Percentiles rank a stretch among this genome's conserved stretches.
Evolutionary conservation across 1,284 basidiomycete genomes (phyloP).

Genomic region (Moesziomyces sp.): DNA sequence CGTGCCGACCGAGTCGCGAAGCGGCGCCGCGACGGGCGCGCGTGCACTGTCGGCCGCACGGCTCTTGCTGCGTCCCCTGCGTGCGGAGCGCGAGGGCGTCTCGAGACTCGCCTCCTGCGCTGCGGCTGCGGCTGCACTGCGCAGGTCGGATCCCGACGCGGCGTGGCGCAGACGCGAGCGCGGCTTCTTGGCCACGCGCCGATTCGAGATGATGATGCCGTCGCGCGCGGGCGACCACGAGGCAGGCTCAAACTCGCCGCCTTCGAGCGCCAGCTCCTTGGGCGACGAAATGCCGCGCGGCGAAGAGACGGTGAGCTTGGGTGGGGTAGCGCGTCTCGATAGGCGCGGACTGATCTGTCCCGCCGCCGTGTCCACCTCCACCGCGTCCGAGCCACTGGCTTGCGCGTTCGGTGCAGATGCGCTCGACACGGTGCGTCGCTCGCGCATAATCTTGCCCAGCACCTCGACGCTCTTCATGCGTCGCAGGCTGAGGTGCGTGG

Average conservation of each 20-base stretch:
- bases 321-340: conserved; percentile 34
- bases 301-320: conserved; percentile 41
- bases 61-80: conserved; percentile 9
- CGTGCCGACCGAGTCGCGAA: conserved; percentile 17
- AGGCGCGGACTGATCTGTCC: conserved; percentile 26
- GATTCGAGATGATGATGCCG: conserved; percentile 27
- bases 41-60: neutral
- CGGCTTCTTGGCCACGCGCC: conserved; percentile 25
- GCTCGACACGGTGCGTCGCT: conserved; percentile 18
- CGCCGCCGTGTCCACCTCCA: conserved; percentile 9
- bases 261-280: conserved; percentile 35
- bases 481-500: conserved; percentile 37
- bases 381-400: neutral
- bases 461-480: conserved; percentile 51
- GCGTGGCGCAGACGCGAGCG: conserved; percentile 24
- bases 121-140: neutral
- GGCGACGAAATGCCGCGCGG: conserved; percentile 48
- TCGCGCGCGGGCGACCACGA: conserved; percentile 35
- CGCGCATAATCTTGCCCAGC: conserved; percentile 39
- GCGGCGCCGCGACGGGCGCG: conserved; percentile 10
- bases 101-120: conserved; percentile 12
- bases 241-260: conserved; percentile 41
- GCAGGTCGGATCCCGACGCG: conserved; percentile 20
- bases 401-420: neutral
- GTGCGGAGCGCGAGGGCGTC: conserved; percentile 10